Evolutionary conservation across 768 basidiomycete genomes (phyloP), one percentile per base, ranked within the genome.

Genomic region (Dacryopinax spathularia): DNA sequence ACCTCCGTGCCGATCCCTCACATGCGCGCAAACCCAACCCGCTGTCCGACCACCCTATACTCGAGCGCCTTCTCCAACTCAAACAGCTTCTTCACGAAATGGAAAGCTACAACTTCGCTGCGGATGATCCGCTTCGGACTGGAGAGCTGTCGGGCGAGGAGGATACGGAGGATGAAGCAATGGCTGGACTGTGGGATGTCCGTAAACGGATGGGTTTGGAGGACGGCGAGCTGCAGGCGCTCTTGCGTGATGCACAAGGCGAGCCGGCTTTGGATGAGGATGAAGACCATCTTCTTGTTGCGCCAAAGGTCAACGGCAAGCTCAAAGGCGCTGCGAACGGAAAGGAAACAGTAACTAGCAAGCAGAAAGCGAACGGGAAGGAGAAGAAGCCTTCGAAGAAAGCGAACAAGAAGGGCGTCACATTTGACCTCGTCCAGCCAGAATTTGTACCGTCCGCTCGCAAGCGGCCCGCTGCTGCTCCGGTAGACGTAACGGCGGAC

Each of bases 381-480:
- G 71, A 60, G 48, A 68, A 33, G 70, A 72, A 66, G 68, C 60
- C 79, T n/a, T 86, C 82, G 73, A 88, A 59, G 48, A 66, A 66
- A 35, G 60, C 61, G 35, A 63, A 65, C 29, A 69, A 69, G 65
- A 67, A 66, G 60, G 66, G 70, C 29, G 63, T 70, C 16, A 60
- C 63, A 63, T 91, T 88, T 70, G 88, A 91, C 74, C 83, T 95
- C 60, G 79, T 84, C 35, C 91, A 95, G 73, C 91, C 91, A 10
- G 81, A 82, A 41, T 91, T 88, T 70, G 74, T 79, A 44, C 68
- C 75, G 5, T 65, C 73, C 31, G 62, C 62, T 13, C 65, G 77
- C 2, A 77, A 75, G 35, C 39, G 73, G 31, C 44, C 66, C 5
- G 25, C 68, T 18, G 43, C n/a, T 64, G 44, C n/a, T n/a, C n/a